Conservation (phyloP, 2,329 filamentous ascomycete species). For the Neospermospora avenae region DNA sequence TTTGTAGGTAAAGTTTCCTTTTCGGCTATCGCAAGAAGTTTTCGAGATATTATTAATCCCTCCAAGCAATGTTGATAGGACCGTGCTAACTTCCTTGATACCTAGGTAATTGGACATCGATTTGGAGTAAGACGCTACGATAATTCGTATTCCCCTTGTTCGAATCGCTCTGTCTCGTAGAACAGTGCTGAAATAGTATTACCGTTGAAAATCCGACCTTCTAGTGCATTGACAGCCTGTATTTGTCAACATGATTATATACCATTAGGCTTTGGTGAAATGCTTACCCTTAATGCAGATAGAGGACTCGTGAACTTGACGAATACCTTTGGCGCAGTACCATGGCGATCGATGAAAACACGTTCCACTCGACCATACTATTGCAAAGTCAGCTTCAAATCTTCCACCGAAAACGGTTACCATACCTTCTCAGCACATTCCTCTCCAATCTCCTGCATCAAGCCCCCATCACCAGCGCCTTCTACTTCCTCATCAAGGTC, state of each 20-base stretch:
- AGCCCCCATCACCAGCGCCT: conserved; percentile 52
- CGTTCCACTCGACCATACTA: conserved; percentile 82
- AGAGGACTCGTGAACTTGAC: conserved; percentile 88
- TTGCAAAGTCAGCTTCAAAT: conserved; percentile 4
- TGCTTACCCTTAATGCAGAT: conserved; percentile 75
- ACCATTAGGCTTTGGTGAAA: not conserved
- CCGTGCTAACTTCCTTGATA: too few relatives aligned
- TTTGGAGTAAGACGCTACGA: not conserved
- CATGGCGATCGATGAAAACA: conserved; percentile 67
- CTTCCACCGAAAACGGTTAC: not conserved
- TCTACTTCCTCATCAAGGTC: conserved; percentile 76
- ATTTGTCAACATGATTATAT: conserved; percentile 20
- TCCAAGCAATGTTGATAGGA: too few relatives aligned
- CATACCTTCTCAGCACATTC: conserved; percentile 78
- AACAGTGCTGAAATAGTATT: conserved; percentile 80
- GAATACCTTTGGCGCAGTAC: conserved; percentile 66
- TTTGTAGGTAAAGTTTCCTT: too few relatives aligned
- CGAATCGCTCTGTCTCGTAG: conserved; percentile 80
- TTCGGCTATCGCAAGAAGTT: too few relatives aligned
- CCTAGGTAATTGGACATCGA: too few relatives aligned
- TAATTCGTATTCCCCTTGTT: conserved; percentile 54
- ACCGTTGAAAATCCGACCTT: conserved; percentile 84
- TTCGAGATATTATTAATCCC: too few relatives aligned
- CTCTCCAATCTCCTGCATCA: conserved; percentile 94
- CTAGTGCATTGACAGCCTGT: conserved; percentile 83